A percentile compares a stretch with the other conserved stretches of the same genome.
Evolutionary conservation across 805 yeast genomes (phyloP).

Genomic region (Barnettozyma botsteinii): DNA sequence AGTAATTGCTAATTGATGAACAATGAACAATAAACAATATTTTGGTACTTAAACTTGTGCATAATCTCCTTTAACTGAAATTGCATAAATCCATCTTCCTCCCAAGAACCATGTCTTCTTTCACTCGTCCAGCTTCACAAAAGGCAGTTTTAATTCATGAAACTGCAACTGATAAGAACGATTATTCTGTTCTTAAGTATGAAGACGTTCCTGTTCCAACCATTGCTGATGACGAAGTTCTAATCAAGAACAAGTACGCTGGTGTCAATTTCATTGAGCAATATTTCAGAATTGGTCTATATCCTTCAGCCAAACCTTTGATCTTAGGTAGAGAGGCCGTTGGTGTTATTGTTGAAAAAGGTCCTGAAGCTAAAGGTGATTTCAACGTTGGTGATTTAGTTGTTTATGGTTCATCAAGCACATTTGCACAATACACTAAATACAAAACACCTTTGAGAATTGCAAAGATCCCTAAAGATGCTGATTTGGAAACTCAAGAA

Average conservation of each 20-base stretch:
- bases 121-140: slow-evolving; percentile 47
- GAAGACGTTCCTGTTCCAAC: slow-evolving; percentile 53
- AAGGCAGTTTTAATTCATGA: slow-evolving; percentile 50
- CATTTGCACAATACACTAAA: slow-evolving; percentile 75
- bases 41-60: too few species aligned
- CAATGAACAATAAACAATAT: too few species aligned
- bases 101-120: slow-evolving; percentile 16
- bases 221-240: slow-evolving; percentile 48
- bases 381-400: slow-evolving; percentile 67
- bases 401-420: slow-evolving; percentile 43
- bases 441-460: slow-evolving; percentile 32
- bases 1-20: too few species aligned
- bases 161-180: slow-evolving; percentile 43
- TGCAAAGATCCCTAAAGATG: slow-evolving; percentile 42
- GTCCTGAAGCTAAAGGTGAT: slow-evolving; percentile 43
- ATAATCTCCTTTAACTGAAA: too few species aligned
- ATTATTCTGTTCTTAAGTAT: slow-evolving; percentile 42
- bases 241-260: slow-evolving; percentile 67
- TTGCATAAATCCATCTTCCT: too few species aligned
- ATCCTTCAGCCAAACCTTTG: slow-evolving; percentile 56
- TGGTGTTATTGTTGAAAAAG: slow-evolving; percentile 64
- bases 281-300: slow-evolving; percentile 76
- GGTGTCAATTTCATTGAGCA: slow-evolving; percentile 83
- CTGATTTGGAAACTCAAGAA: slow-evolving; percentile 45
- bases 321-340: slow-evolving; percentile 69